Percentiles rank a stretch among this genome's conserved stretches.
phyloP scores from a whole-genome alignment of 2,329 filamentous ascomycete genomes.

The Cercospora sp. region DNA sequence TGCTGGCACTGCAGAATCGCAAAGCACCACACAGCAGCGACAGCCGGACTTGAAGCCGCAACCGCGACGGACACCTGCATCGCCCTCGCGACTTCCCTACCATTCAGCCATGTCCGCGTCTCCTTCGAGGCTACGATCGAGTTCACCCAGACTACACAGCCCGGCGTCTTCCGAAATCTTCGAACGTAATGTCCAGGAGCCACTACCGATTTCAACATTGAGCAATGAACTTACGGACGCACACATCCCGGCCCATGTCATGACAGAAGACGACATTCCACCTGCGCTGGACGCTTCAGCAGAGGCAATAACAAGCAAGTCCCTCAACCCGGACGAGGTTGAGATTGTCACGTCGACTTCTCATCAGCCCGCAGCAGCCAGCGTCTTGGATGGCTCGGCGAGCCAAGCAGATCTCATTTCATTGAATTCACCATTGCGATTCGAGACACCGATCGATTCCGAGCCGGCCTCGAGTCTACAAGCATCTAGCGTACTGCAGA shows the following conservation, averaged over 20 bases:
- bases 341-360: slow-evolving; percentile 87
- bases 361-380: slow-evolving; percentile 74
- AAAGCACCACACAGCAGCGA: slow-evolving; percentile 15
- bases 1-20: neutral
- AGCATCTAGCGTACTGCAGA: slow-evolving; percentile 74
- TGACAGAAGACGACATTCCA: slow-evolving; percentile 91
- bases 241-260: slow-evolving; percentile 83
- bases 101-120: slow-evolving; percentile 29
- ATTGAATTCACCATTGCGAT: slow-evolving; percentile 27
- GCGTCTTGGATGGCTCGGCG: slow-evolving; percentile 50
- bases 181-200: slow-evolving; percentile 89
- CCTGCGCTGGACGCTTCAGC: slow-evolving; percentile 88
- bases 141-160: slow-evolving; percentile 73
- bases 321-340: slow-evolving; percentile 81
- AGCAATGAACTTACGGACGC: slow-evolving; percentile 73
- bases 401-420: slow-evolving; percentile 35
- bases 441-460: slow-evolving; percentile 25
- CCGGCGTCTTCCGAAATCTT: slow-evolving; percentile 80
- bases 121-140: slow-evolving; percentile 57
- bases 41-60: slow-evolving; percentile 20
- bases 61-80: slow-evolving; percentile 25
- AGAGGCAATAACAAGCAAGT: slow-evolving; percentile 83
- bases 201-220: slow-evolving; percentile 50
- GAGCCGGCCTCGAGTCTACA: slow-evolving; percentile 73
- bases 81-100: slow-evolving; percentile 31